Percentiles rank a stretch among this genome's conserved stretches.
Evolutionary conservation across 345 rosid genomes (phyloP).

Genomic region (Passiflora organensis): DNA sequence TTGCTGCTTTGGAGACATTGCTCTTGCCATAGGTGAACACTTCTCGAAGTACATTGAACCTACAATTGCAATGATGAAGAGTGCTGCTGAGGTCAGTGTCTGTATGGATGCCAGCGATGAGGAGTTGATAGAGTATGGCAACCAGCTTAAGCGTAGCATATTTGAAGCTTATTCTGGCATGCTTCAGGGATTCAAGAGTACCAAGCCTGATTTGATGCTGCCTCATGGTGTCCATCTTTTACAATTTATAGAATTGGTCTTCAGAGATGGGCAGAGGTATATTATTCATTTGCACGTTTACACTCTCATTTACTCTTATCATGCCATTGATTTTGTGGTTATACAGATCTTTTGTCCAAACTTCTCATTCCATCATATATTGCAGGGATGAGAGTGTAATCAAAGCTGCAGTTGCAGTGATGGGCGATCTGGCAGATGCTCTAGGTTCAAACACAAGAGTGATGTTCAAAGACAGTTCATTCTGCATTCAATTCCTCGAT

Average conservation of each 20-base stretch:
- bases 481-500: constrained; percentile 53
- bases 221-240: constrained; percentile 80
- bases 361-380: background rate
- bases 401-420: constrained; percentile 83
- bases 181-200: constrained; percentile 84
- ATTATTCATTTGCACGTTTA: background rate
- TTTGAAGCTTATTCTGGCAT: constrained; percentile 94
- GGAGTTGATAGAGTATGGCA: constrained; percentile 76
- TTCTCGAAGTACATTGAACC: constrained; percentile 65
- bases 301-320: background rate
- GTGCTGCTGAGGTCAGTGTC: constrained; percentile 73
- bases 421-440: constrained; percentile 93
- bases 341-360: background rate
- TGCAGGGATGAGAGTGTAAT: constrained; percentile 82
- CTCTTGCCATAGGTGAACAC: constrained; percentile 73
- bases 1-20: constrained; percentile 89
- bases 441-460: constrained; percentile 66
- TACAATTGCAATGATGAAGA: constrained; percentile 72
- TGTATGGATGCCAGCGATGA: constrained; percentile 65
- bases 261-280: constrained; percentile 63
- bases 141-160: constrained; percentile 77
- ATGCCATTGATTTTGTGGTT: background rate
- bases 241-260: constrained; percentile 73
- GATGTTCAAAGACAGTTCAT: constrained; percentile 53
- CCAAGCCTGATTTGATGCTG: constrained; percentile 69